phyloP scores from a whole-genome alignment of 2,329 filamentous ascomycete genomes.

The Arthrobotrys conoides region DNA sequence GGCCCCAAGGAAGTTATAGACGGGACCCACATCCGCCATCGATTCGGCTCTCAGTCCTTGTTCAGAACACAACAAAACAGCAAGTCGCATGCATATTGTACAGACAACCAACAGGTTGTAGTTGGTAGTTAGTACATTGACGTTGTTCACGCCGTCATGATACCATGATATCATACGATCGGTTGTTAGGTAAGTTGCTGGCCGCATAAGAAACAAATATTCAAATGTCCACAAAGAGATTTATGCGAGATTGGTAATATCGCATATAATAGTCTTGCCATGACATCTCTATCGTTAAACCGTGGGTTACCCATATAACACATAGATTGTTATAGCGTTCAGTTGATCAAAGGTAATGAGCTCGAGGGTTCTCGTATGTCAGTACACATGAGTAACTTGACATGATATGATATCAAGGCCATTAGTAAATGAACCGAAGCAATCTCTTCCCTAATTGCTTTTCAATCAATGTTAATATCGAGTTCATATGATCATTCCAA shows the following conservation, averaged over 20 bases:
- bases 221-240: constrained; percentile 9
- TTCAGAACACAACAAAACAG: constrained; percentile 3
- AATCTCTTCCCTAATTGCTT: constrained; percentile 52
- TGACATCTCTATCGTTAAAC: background rate
- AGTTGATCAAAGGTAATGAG: background rate
- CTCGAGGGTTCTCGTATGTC: background rate
- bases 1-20: constrained; percentile 27
- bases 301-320: constrained; percentile 11
- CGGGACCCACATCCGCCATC: constrained; percentile 28
- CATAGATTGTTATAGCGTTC: constrained; percentile 18
- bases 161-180: constrained; percentile 10
- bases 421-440: constrained; percentile 34
- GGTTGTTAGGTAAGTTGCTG: background rate
- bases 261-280: background rate
- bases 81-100: constrained; percentile 18
- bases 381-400: background rate
- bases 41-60: constrained; percentile 3
- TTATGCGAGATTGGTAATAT: constrained; percentile 25
- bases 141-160: constrained; percentile 15
- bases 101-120: constrained; percentile 5
- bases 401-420: background rate
- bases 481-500: constrained; percentile 25
- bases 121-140: background rate
- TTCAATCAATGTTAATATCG: constrained; percentile 59
- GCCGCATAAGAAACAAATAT: background rate